These are phyloP conservation scores for Drechslerella stenobrocha DNA, from an alignment of 2,329 filamentous ascomycete species.

Conservation along the genomic window DNA sequence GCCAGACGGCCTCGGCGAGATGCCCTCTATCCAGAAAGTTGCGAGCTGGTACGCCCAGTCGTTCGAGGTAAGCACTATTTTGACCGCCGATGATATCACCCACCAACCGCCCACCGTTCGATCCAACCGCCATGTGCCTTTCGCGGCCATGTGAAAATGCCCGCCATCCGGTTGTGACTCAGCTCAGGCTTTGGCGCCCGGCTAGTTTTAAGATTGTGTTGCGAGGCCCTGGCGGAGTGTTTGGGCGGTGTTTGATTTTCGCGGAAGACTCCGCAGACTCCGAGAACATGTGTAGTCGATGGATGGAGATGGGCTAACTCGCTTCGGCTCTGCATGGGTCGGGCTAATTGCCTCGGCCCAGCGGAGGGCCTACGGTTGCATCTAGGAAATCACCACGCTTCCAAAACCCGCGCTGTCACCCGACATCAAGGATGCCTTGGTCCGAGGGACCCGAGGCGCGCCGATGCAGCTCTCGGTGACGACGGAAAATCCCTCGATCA, in stretches of 20 bases:
- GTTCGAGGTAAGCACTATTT: conserved; percentile 83
- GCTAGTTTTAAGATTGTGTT: conserved; percentile 33
- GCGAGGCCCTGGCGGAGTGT: conserved; percentile 30
- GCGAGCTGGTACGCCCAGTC: conserved; percentile 99
- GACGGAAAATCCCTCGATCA: conserved; percentile 86
- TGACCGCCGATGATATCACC: neutral
- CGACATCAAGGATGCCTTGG: conserved; percentile 68
- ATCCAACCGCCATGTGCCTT: neutral
- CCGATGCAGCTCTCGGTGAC: conserved; percentile 75
- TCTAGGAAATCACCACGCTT: conserved; percentile 88
- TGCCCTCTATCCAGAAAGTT: conserved; percentile 93
- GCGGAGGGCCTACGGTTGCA: conserved; percentile 51
- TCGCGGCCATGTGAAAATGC: conserved; percentile 45
- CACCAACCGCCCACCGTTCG: conserved; percentile 10
- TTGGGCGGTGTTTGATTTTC: no score
- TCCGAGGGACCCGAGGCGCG: conserved; percentile 59
- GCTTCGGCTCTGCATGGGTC: conserved; percentile 44
- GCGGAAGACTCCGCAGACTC: no score
- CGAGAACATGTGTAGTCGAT: conserved; percentile 23
- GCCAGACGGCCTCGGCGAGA: conserved; percentile 93
- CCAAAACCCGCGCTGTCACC: conserved; percentile 73
- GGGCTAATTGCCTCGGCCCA: conserved; percentile 48
- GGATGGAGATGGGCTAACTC: conserved; percentile 30
- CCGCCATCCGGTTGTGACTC: conserved; percentile 27
- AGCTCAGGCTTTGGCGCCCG: conserved; percentile 27